Conservation (phyloP, 495 filamentous ascomycete species). For the Friedmanniomyces endolithicus region DNA sequence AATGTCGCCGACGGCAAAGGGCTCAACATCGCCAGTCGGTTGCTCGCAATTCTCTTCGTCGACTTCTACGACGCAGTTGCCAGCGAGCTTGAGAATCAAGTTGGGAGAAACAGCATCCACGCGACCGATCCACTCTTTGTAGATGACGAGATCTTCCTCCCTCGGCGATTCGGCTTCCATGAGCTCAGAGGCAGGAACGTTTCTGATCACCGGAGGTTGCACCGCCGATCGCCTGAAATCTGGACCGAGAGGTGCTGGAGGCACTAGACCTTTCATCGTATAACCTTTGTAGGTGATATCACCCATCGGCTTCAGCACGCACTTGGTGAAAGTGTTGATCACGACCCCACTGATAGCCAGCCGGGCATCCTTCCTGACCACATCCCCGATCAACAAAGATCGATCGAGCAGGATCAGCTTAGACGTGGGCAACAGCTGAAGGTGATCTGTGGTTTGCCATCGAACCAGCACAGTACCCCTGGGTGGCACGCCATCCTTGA, state of each 20-base stretch:
- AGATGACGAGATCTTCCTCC: conserved; percentile 27
- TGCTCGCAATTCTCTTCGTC: conserved; percentile 22
- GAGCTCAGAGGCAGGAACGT: conserved; percentile 11
- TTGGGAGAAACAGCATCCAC: conserved; percentile 23
- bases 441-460: conserved; percentile 21
- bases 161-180: not conserved
- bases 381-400: conserved; percentile 29
- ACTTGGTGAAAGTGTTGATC: conserved; percentile 24
- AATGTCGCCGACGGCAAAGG: conserved; percentile 34
- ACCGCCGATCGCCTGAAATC: not conserved
- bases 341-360: conserved; percentile 34
- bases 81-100: conserved; percentile 24
- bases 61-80: conserved; percentile 32
- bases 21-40: conserved; percentile 10
- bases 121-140: conserved; percentile 30
- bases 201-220: not conserved
- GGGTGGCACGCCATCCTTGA: conserved; percentile 28
- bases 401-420: conserved; percentile 29
- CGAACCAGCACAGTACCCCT: conserved; percentile 26
- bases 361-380: conserved; percentile 28
- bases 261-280: conserved; percentile 2
- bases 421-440: conserved; percentile 24
- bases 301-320: conserved; percentile 19
- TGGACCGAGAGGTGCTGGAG: not conserved
- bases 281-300: conserved; percentile 3